Percentiles rank a stretch among this genome's conserved stretches.
Evolutionary conservation across 2,329 filamentous ascomycete genomes (phyloP).

Genomic region (Achaetomium macrosporum): DNA sequence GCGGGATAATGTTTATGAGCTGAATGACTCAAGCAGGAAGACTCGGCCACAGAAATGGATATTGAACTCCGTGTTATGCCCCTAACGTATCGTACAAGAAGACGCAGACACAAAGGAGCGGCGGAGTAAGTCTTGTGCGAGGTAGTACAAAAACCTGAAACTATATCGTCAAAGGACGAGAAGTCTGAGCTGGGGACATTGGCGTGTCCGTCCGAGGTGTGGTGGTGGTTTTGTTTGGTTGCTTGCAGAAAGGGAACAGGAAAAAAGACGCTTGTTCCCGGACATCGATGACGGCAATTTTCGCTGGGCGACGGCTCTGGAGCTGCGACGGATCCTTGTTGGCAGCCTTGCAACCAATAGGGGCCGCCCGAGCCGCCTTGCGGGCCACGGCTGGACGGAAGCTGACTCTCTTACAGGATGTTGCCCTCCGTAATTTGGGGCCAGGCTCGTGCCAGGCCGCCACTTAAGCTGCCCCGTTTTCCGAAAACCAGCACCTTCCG

Average conservation of each 20-base stretch:
- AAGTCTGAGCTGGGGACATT: slow-evolving; percentile 18
- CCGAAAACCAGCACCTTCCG: neutral
- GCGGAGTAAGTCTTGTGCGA: slow-evolving; percentile 24
- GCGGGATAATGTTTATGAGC: neutral
- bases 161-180: slow-evolving; percentile 18
- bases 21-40: slow-evolving; percentile 3
- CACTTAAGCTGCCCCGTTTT: neutral
- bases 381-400: slow-evolving; percentile 21
- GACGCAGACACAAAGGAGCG: slow-evolving; percentile 21
- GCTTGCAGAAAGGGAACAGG: slow-evolving; percentile 8
- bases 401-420: neutral
- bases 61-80: slow-evolving; percentile 8
- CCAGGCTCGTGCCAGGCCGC: neutral
- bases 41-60: slow-evolving; percentile 10
- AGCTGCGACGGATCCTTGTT: slow-evolving; percentile 11
- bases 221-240: slow-evolving; percentile 3
- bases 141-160: neutral
- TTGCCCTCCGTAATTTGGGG: neutral
- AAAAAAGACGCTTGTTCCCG: slow-evolving; percentile 14
- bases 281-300: slow-evolving; percentile 26
- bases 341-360: slow-evolving; percentile 17
- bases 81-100: slow-evolving; percentile 8
- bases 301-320: slow-evolving; percentile 8
- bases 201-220: slow-evolving; percentile 2
- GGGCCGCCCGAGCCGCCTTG: slow-evolving; percentile 6